Evolutionary conservation across 208 protist species (phyloP).

Genomic region (Acanthamoeba lenticulata): DNA sequence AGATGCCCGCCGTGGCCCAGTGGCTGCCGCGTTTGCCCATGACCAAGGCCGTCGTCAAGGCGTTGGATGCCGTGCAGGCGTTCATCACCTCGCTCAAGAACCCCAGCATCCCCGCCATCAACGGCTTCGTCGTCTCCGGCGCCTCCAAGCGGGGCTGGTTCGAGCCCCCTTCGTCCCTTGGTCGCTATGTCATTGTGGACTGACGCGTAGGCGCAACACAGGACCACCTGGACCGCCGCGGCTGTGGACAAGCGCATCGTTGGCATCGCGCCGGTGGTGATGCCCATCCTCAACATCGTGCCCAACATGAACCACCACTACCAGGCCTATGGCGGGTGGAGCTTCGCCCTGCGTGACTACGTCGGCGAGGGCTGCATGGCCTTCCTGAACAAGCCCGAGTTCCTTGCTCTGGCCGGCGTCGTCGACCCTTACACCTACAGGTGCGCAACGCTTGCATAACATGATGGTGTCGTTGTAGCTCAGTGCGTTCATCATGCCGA

Average conservation of each 20-base stretch:
- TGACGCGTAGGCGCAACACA: background rate
- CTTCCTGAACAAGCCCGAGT: slow-evolving; percentile 67
- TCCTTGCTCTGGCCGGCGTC: slow-evolving; percentile 29
- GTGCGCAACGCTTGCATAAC: background rate
- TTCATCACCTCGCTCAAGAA: slow-evolving; percentile 68
- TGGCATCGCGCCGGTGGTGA: slow-evolving; percentile 78
- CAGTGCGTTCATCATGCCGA: background rate
- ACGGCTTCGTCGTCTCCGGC: slow-evolving; percentile 81
- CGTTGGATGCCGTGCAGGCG: slow-evolving; percentile 84
- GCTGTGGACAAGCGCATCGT: slow-evolving; percentile 78
- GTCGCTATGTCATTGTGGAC: background rate
- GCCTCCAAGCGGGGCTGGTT: slow-evolving; percentile 86
- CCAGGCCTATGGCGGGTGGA: slow-evolving; percentile 65
- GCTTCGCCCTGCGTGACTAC: slow-evolving; percentile 68
- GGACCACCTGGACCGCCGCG: slow-evolving; percentile 81
- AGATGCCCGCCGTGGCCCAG: slow-evolving; percentile 57
- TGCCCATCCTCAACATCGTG: slow-evolving; percentile 60
- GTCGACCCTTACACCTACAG: slow-evolving; percentile 59
- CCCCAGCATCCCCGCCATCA: background rate
- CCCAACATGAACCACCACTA: slow-evolving; percentile 65
- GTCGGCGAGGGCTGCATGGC: slow-evolving; percentile 36
- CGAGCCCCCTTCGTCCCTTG: background rate
- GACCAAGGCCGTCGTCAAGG: slow-evolving; percentile 81
- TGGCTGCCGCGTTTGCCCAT: slow-evolving; percentile 85
- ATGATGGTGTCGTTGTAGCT: background rate